phyloP scores from a whole-genome alignment of 176 grass and related monocot species.

The bread wheat (Triticum aestivum) region DNA sequence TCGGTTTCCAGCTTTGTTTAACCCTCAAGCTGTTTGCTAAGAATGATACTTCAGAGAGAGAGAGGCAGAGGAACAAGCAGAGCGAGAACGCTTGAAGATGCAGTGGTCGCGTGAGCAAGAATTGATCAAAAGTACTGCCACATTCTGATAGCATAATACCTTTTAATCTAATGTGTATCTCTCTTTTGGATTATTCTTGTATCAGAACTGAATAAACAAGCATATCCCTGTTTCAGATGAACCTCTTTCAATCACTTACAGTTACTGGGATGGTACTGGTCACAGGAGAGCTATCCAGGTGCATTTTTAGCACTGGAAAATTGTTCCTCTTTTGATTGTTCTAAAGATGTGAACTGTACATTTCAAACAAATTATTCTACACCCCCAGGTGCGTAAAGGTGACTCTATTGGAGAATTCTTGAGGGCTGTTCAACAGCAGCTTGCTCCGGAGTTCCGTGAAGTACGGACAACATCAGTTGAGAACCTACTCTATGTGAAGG shows the following conservation, averaged over 20 bases:
- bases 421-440: constrained; percentile 91
- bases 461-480: constrained; percentile 96
- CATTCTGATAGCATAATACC: constrained; percentile 21
- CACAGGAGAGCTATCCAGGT: constrained; percentile 89
- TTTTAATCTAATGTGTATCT: background rate
- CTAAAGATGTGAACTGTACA: constrained; percentile 4
- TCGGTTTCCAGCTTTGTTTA: constrained; percentile 45
- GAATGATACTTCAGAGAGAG: constrained; percentile 96
- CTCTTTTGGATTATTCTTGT: constrained; percentile 26
- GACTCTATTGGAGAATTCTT: constrained; percentile 93
- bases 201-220: constrained; percentile 11
- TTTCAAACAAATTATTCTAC: constrained; percentile 29
- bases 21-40: constrained; percentile 70
- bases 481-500: constrained; percentile 97
- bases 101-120: constrained; percentile 94
- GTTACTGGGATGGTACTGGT: constrained; percentile 98
- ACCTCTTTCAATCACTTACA: constrained; percentile 91
- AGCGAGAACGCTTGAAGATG: constrained; percentile 73
- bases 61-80: constrained; percentile 95
- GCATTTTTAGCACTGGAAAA: constrained; percentile 18
- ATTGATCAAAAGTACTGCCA: constrained; percentile 82
- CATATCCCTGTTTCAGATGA: constrained; percentile 64
- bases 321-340: background rate
- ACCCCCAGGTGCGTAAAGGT: constrained; percentile 80
- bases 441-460: constrained; percentile 96